A percentile compares a stretch with the other conserved stretches of the same genome.
Evolutionary conservation across 371 early-diverging fungal genomes (phyloP).

Genomic region (Parasitella parasitica): DNA sequence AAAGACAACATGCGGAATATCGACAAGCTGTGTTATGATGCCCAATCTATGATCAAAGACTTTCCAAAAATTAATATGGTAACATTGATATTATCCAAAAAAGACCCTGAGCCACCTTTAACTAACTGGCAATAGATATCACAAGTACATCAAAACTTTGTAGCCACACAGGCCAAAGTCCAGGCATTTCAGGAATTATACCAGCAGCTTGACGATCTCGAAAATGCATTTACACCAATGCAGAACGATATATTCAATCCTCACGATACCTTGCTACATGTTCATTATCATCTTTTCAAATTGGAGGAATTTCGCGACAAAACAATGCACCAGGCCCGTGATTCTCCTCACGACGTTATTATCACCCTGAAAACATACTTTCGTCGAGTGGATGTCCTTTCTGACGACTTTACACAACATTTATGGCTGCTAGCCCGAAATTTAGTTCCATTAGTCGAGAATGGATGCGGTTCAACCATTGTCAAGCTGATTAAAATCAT

Average conservation of each 20-base stretch:
- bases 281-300: conserved; percentile 88
- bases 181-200: conserved; percentile 85
- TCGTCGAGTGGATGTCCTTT: conserved; percentile 74
- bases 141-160: conserved; percentile 90
- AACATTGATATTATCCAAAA: background rate
- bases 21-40: conserved; percentile 80
- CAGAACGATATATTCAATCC: conserved; percentile 60
- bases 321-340: conserved; percentile 76
- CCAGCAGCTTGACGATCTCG: conserved; percentile 71
- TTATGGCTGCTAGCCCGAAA: conserved; percentile 83
- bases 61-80: conserved; percentile 88
- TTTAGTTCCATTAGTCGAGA: conserved; percentile 74
- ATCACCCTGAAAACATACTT: conserved; percentile 84
- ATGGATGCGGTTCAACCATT: conserved; percentile 67
- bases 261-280: conserved; percentile 73
- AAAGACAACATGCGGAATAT: conserved; percentile 76
- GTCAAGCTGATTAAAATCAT: conserved; percentile 88
- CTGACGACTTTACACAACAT: conserved; percentile 79
- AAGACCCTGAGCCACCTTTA: background rate
- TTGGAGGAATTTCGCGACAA: conserved; percentile 85
- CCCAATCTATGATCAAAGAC: conserved; percentile 82
- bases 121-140: conserved; percentile 65
- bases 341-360: conserved; percentile 75
- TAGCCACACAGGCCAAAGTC: conserved; percentile 80
- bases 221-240: conserved; percentile 73